Evolutionary conservation across 495 filamentous ascomycete species (phyloP), one percentile per base, ranked within the genome.

Genomic region (Hypoxylon crocopeplum): DNA sequence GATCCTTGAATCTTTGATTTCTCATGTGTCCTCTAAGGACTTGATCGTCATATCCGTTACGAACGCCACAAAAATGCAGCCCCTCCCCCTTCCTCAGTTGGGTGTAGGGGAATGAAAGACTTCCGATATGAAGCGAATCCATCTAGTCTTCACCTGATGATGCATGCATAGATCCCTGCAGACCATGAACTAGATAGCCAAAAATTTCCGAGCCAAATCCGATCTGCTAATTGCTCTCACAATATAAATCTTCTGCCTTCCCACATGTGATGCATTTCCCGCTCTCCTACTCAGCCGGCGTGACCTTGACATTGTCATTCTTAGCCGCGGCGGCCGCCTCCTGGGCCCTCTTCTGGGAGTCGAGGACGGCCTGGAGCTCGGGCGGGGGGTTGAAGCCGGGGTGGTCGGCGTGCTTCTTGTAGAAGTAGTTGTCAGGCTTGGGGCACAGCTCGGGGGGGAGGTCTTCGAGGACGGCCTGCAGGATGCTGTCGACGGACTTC

Each of bases 391-490:
- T 83, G 73, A 84, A 84, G 16, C 80, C 82, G 7, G 75, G 77
- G 62, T 84, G 82, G 62, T 83, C 82, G 10, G 78, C 71, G 67
- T 84, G 82, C 71, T 78, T 79, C 73, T 82, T 84, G 69, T 84
- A 84, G 59, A 84, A 96, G 72, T 88, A 92, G 48, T 85, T 85
- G 20, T 85, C 82, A 7, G 83, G 74, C 74, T 84, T 86, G 5
- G 89, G 90, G 40, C 77, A 77, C 25, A 94, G 71, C 54, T 89
- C 86, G 4, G 79, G 76, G 1, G 86, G 85, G 2, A 96, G 72
- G 42, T 86, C 80, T 13, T 87, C 83, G 15, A 94, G 75, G 12
- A 94, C 85, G 19, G 82, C 84, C 55, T 80, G 71, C 25, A 90
- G 78, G 13, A 97, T 81, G 34, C 74, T 79, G 55, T 91, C 84